Conservation (phyloP, 1,284 basidiomycete species). For the Ceratobasidium sp. region DNA sequence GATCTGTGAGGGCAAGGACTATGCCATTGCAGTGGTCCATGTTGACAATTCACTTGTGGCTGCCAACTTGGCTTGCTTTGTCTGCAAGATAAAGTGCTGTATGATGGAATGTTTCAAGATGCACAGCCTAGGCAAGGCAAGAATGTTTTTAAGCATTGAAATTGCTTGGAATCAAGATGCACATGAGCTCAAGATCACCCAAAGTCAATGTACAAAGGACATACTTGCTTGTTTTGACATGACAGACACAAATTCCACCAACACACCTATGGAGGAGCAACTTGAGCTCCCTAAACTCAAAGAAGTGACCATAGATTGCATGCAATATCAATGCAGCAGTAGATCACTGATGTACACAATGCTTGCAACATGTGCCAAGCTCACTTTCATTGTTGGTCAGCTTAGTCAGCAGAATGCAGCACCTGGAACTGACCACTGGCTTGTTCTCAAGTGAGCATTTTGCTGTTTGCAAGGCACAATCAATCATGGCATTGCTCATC, state of each 20-base stretch:
- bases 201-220: not conserved
- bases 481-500: constrained; percentile 16
- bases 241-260: constrained; percentile 43
- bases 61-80: not conserved
- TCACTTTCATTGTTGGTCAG: constrained; percentile 38
- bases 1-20: no score
- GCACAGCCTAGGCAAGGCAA: not conserved
- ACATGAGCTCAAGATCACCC: not conserved
- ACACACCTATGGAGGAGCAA: constrained; percentile 42
- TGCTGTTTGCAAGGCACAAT: constrained; percentile 41
- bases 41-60: constrained; percentile 28
- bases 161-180: not conserved
- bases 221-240: constrained; percentile 43
- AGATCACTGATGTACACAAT: constrained; percentile 43
- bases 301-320: not conserved
- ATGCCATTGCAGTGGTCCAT: constrained; percentile 13
- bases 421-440: constrained; percentile 41
- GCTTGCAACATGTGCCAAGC: constrained; percentile 42
- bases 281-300: constrained; percentile 4
- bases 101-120: not conserved
- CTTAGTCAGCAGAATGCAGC: constrained; percentile 39
- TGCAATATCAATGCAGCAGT: constrained; percentile 20
- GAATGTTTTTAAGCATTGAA: not conserved
- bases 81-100: not conserved
- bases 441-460: constrained; percentile 36